These are phyloP conservation scores for Mrakia gelida DNA, from an alignment of 768 basidiomycete species.

Conservation along the genomic window DNA sequence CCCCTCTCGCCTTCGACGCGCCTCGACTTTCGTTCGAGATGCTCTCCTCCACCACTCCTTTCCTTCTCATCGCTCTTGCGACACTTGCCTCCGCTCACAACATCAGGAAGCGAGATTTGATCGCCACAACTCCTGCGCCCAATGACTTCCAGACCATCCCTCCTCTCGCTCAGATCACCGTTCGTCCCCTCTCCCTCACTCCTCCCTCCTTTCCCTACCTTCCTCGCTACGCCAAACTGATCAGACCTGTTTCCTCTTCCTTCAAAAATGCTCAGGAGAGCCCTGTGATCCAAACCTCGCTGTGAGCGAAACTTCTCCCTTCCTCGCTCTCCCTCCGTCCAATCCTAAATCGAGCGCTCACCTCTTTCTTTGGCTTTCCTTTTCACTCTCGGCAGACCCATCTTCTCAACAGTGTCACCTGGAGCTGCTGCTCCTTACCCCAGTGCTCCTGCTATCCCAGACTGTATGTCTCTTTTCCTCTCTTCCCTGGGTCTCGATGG, in stretches of 20 bases:
- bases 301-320: not conserved
- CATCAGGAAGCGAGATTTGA: not conserved
- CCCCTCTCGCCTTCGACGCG: not conserved
- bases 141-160: not conserved
- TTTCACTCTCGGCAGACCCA: not conserved
- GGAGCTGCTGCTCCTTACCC: not conserved
- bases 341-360: not conserved
- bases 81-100: not conserved
- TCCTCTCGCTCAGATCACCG: conserved; percentile 14
- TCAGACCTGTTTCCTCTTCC: not conserved
- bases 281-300: not conserved
- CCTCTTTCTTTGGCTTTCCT: not conserved
- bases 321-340: not conserved
- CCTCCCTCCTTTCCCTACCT: not conserved
- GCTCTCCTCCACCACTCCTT: not conserved
- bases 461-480: not conserved
- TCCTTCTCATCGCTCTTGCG: not conserved
- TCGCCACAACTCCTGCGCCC: not conserved
- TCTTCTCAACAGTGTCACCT: not conserved
- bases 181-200: not conserved
- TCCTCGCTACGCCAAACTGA: not conserved
- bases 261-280: not conserved
- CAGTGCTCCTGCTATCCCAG: not conserved
- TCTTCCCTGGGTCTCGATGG: not conserved
- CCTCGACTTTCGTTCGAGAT: not conserved